phyloP scores from a whole-genome alignment of 140 eudicot species.

The Cichorium intybus region DNA sequence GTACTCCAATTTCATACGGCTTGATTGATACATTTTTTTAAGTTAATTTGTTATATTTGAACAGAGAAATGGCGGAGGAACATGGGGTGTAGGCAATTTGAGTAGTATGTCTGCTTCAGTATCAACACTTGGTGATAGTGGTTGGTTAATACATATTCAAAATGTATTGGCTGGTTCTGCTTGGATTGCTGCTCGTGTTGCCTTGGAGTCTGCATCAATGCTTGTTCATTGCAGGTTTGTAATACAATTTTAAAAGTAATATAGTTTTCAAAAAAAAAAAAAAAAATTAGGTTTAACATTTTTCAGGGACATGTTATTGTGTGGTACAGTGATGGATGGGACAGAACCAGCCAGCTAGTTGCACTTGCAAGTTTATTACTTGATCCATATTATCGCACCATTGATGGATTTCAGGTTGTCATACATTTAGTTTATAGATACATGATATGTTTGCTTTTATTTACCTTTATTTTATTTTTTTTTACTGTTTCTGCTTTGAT shows the following conservation, averaged over 20 bases:
- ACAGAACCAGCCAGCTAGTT: constrained; percentile 89
- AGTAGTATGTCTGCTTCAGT: constrained; percentile 99
- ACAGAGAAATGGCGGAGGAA: constrained; percentile 92
- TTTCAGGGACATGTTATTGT: neutral
- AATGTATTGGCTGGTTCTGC: constrained; percentile 95
- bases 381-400: constrained; percentile 97
- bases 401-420: constrained; percentile 88
- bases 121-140: constrained; percentile 94
- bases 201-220: constrained; percentile 88
- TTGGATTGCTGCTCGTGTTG: constrained; percentile 99
- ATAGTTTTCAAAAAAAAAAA: neutral
- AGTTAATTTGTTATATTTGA: neutral
- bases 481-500: neutral
- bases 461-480: neutral
- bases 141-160: constrained; percentile 94
- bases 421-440: neutral
- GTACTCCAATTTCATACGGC: too few species aligned
- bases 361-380: constrained; percentile 93
- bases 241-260: too few species aligned
- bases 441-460: neutral
- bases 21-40: neutral
- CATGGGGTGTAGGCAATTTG: constrained; percentile 97
- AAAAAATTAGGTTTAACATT: neutral
- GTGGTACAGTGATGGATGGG: constrained; percentile 97
- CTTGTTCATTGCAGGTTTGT: constrained; percentile 96